Evolutionary conservation across 192 early-diverging fungal species (phyloP), one percentile per base, ranked within the genome.

Genomic region (Phycomyces nitens): DNA sequence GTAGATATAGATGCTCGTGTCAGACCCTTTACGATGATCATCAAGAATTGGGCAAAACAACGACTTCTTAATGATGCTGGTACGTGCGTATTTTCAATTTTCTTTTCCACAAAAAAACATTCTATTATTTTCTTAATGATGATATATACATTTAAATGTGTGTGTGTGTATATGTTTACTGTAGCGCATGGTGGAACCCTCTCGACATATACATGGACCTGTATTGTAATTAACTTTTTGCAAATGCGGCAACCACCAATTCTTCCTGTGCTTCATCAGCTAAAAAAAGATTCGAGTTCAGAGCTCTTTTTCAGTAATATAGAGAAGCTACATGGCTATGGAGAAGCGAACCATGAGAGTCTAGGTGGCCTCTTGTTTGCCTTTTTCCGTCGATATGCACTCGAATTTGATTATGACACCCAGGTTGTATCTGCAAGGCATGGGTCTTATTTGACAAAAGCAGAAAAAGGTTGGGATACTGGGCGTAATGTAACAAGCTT

Each of bases 141-240:
- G n/a, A n/a, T n/a, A n/a, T n/a, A n/a, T n/a, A n/a, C 29, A 7
- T 34, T 5, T 34, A 34, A 2, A 34, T 34, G 29, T 34, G 29
- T 34, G 29, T 34, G 29, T 58, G 57, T 58, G n/a, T 47, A 23
- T 58, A 4, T 50, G 8, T 34, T 8, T 14, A 29, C 58, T 68
- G 64, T 81, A 81, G 96, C 92, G 15, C 91, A 89, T 65, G 95
- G 95, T 47, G 95, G 95, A 20, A 98, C 95, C 0, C 76, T 98
- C 56, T 93, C 92, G 40, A 91, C 91, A 6, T 98, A 98, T 71
- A 90, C 94, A 20, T 98, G 96, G 96, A 92, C 89, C 2, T 94
- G 92, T 69, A 88, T 97, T 82, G 82, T 89, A 39, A 78, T 98
- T 61, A 92, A 96, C 71, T 98, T 96, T 78, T 73, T 98, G 21